These are phyloP conservation scores for Fraxinus greggii DNA, from an alignment of 305 asterid genomes.

Conservation along the genomic window DNA sequence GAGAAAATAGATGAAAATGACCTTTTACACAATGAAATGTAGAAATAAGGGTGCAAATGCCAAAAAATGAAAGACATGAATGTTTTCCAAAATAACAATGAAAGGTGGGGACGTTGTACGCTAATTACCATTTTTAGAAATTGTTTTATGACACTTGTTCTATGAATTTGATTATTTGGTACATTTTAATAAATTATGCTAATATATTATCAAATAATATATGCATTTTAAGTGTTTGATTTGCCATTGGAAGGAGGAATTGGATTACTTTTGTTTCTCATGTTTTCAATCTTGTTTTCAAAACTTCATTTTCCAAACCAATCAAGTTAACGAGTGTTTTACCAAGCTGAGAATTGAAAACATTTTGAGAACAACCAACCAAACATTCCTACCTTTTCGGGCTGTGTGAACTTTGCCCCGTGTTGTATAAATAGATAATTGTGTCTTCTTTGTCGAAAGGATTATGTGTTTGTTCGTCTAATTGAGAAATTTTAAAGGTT, in stretches of 20 bases:
- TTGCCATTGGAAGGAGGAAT: background rate
- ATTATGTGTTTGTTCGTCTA: background rate
- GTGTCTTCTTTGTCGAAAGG: background rate
- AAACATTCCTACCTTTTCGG: background rate
- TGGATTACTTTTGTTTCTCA: background rate
- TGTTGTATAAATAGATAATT: background rate
- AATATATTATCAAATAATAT: no score
- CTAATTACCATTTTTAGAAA: background rate
- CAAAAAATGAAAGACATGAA: no score
- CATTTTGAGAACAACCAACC: background rate
- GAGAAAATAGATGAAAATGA: no score
- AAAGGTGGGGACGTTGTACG: no score
- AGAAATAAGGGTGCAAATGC: no score
- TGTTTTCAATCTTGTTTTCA: background rate
- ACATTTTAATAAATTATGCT: background rate
- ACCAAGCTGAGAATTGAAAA: background rate
- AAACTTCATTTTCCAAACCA: background rate
- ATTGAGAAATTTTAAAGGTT: background rate
- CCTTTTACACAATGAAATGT: no score
- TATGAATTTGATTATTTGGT: background rate
- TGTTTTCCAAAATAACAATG: no score
- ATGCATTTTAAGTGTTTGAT: background rate
- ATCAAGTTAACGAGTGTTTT: background rate
- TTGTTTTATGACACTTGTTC: background rate
- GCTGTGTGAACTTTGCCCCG: background rate